Evolutionary conservation across 2,329 filamentous ascomycete genomes (phyloP).

Genomic region (Hypomyces perniciosus): DNA sequence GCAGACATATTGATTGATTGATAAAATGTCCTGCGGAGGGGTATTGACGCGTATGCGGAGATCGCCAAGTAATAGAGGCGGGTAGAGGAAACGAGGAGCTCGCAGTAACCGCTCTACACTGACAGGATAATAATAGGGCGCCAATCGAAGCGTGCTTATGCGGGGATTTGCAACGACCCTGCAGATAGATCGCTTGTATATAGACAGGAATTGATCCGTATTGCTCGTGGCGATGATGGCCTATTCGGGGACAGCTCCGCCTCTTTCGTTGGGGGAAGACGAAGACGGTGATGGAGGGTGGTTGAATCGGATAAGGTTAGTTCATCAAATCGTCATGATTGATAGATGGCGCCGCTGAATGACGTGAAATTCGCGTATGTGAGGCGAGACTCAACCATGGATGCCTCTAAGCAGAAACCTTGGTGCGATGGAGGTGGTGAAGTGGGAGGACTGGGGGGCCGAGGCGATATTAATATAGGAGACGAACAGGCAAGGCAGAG

Average conservation of each 20-base stretch:
- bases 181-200: no score
- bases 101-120: background rate
- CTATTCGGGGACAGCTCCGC: background rate
- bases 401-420: conserved; percentile 1
- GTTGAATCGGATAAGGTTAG: conserved; percentile 2
- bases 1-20: conserved; percentile 15
- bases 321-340: conserved; percentile 12
- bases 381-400: background rate
- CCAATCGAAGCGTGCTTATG: background rate
- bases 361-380: conserved; percentile 12
- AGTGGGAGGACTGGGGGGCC: background rate
- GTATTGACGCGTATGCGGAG: background rate
- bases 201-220: no score
- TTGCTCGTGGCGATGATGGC: conserved; percentile 4
- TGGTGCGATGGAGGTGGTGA: background rate
- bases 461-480: background rate
- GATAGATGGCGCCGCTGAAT: conserved; percentile 4
- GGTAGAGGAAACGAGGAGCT: background rate
- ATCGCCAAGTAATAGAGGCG: background rate
- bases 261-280: conserved; percentile 1
- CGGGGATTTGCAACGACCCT: background rate
- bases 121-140: background rate
- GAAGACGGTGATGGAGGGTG: conserved; percentile 4
- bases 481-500: background rate
- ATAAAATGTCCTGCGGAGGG: background rate